Base-by-base conservation (phyloP, 2,329 filamentous ascomycete species). In the Trichoderma sp. region DNA sequence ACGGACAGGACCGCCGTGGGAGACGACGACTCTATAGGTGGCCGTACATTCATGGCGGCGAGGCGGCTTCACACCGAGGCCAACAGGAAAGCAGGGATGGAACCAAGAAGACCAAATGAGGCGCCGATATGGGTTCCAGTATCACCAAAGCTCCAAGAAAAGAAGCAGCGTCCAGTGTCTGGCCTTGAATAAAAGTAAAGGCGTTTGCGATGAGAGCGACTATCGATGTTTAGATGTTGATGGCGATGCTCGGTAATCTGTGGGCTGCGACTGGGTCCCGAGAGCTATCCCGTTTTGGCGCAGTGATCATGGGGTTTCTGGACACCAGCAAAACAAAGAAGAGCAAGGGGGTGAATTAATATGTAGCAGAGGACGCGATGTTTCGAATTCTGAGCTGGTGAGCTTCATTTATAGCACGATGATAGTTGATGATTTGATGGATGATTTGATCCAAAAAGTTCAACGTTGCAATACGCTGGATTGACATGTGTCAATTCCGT, bases 31-130 rank as follows among this genome's bases (percentile, higher is more conserved):
- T 97, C 95, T 81, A 98, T 94, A 75, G 94, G 91, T 71, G 93
- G 93, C 76, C 96, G 90, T 60, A 95, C 97, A 83, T 98, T 97
- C 97, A 98, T 99, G 71, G 77, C 78, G 76, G 45, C n/a, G 65
- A 86, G 81, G 68, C 41, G 71, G 59, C 56, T 29, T 68, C 38
- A n/a, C 21, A 27, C 71, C 21, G 18, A 53, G 31, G n/a, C 21
- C 2, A 16, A 60, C 16, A 38, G 31, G 6, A 6, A 50, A 14
- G 3, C 8, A 33, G 14, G 7, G 59, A 64, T 35, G 21, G 31
- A 50, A n/a, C 9, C 9, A 38, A 53, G n/a, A 24, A 21, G 38
- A 64, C 12, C 18, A 62, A 29, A 56, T 2, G 21, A 31, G 5
- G 14, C 3, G n/a, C 24, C n/a, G 29, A 38, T 29, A 24, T 14